Percentiles rank a stretch among this genome's conserved stretches.
These are phyloP conservation scores for Lactarius indigo DNA, from an alignment of 768 basidiomycete species.

Conservation along the genomic window DNA sequence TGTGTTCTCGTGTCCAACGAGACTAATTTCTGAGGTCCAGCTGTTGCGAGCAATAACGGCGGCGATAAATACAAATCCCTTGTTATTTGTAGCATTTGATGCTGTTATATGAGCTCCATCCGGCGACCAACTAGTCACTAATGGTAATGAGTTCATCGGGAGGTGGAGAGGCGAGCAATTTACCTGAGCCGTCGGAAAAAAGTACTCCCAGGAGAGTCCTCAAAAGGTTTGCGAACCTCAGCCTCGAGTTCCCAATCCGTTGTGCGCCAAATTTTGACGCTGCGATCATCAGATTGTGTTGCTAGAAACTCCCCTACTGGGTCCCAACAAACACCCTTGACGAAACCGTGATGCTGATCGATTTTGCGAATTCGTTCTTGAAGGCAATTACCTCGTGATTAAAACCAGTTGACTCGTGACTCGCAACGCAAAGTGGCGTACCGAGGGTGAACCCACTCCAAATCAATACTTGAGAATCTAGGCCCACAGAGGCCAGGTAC, in stretches of 20 bases:
- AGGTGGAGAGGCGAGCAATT: slow-evolving; percentile 1
- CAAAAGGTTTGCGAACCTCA: slow-evolving; percentile 86
- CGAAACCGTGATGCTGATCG: slow-evolving; percentile 90
- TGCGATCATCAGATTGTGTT: slow-evolving; percentile 95
- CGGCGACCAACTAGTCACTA: slow-evolving; percentile 81
- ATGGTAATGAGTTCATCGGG: not conserved
- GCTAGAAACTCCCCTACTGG: slow-evolving; percentile 97
- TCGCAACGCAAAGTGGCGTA: slow-evolving; percentile 33
- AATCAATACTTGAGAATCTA: slow-evolving; percentile 87
- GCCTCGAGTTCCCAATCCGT: slow-evolving; percentile 86
- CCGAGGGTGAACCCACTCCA: slow-evolving; percentile 95
- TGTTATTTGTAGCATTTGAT: slow-evolving; percentile 94
- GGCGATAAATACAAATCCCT: slow-evolving; percentile 95
- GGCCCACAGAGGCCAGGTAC: slow-evolving; percentile 88
- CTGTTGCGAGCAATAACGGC: slow-evolving; percentile 87
- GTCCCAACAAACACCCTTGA: slow-evolving; percentile 99
- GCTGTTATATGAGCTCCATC: slow-evolving; percentile 99
- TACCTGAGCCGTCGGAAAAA: slow-evolving; percentile 91
- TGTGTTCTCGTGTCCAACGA: slow-evolving; percentile 97
- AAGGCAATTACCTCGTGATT: not conserved
- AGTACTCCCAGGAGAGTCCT: slow-evolving; percentile 90
- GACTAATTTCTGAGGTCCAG: slow-evolving; percentile 89
- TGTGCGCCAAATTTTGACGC: slow-evolving; percentile 96
- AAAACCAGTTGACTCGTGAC: not conserved
- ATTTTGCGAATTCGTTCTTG: slow-evolving; percentile 81